These are phyloP conservation scores for Vanilla planifolia DNA, from an alignment of 106 monocot genomes.

Conservation along the genomic window DNA sequence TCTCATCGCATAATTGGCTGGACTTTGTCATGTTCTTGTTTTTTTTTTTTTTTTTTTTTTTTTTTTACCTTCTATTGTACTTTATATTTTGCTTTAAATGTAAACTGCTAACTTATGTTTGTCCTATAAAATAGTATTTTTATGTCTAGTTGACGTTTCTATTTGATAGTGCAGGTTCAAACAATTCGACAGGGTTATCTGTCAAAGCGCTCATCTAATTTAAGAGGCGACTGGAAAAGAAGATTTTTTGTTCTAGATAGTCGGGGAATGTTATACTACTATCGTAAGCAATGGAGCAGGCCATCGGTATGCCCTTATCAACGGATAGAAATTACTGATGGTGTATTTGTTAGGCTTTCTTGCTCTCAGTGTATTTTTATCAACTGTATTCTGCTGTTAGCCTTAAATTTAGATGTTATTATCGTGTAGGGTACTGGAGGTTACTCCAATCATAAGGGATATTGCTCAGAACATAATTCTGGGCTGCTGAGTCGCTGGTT, in stretches of 20 bases:
- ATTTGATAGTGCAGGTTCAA: slow-evolving; percentile 66
- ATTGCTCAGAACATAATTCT: slow-evolving; percentile 75
- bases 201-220: slow-evolving; percentile 97
- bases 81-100: neutral
- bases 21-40: no score
- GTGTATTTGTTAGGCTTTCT: neutral
- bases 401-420: neutral
- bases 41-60: neutral
- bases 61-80: no score
- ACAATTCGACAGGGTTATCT: slow-evolving; percentile 99
- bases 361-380: neutral
- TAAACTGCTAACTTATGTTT: neutral
- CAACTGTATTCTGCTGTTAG: neutral
- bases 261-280: slow-evolving; percentile 98
- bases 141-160: neutral
- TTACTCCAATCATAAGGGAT: slow-evolving; percentile 58
- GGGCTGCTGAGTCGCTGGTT: slow-evolving; percentile 93
- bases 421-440: slow-evolving; percentile 44
- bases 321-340: neutral
- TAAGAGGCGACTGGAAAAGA: slow-evolving; percentile 99
- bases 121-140: neutral
- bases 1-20: no score
- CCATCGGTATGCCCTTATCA: slow-evolving; percentile 67
- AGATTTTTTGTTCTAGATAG: slow-evolving; percentile 99
- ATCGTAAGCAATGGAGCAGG: slow-evolving; percentile 82